phyloP scores from a whole-genome alignment of 352 stramenopile species.

The Globisporangium parvum region DNA sequence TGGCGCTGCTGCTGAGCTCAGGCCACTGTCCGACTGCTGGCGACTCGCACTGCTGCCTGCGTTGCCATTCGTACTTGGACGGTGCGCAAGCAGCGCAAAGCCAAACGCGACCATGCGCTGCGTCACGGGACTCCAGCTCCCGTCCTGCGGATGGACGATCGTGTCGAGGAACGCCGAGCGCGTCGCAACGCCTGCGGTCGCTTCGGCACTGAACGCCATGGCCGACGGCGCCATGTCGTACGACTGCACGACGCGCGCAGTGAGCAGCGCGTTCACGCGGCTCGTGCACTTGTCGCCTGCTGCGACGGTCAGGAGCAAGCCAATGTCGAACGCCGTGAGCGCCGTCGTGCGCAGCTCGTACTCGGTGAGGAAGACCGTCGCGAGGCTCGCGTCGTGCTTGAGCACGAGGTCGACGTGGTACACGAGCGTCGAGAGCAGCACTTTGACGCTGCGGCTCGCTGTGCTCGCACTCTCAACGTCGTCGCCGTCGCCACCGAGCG shows the following conservation, averaged over 20 bases:
- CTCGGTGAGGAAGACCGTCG: constrained; percentile 28
- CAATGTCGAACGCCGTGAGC: constrained; percentile 37
- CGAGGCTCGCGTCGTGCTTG: constrained; percentile 34
- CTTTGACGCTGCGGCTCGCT: constrained; percentile 9
- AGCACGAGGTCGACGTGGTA: constrained; percentile 50
- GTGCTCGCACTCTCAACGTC: constrained; percentile 9
- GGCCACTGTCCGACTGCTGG: not conserved
- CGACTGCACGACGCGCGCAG: constrained; percentile 21
- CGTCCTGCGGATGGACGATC: constrained; percentile 23
- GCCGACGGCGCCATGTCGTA: constrained; percentile 12
- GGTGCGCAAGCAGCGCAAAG: constrained; percentile 27
- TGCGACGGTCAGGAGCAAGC: constrained; percentile 35
- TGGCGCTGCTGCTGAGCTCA: not conserved
- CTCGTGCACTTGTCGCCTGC: constrained; percentile 26
- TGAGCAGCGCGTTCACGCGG: constrained; percentile 20
- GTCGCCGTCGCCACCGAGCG: not conserved
- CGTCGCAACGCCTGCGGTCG: constrained; percentile 1
- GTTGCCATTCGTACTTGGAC: constrained; percentile 15
- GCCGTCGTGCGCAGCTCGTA: constrained; percentile 25
- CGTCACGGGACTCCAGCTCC: constrained; percentile 26
- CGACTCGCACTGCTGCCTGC: not conserved
- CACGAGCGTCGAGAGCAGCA: constrained; percentile 42
- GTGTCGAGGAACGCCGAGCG: constrained; percentile 20
- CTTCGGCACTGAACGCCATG: not conserved
- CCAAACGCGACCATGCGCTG: constrained; percentile 27